Evolutionary conservation across 257 asterid species (phyloP).

Genomic region (Solanum lycopersicoides): DNA sequence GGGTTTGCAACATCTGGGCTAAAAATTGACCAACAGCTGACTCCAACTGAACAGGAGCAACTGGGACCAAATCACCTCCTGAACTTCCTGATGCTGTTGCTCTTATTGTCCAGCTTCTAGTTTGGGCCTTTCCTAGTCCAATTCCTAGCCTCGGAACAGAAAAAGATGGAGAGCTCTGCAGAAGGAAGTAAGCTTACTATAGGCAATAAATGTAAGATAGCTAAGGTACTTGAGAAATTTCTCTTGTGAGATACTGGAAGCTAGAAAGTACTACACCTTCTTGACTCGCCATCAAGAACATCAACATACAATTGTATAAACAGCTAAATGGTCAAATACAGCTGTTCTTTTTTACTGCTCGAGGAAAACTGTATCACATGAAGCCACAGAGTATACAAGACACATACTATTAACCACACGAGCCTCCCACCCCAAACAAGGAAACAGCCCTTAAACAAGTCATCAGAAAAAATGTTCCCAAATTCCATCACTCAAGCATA

Average conservation of each 20-base stretch:
- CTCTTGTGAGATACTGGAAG: not conserved
- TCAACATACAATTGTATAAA: not conserved
- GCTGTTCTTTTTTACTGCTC: not conserved
- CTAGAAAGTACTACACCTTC: not conserved
- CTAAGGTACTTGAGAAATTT: not conserved
- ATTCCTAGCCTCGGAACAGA: conserved; percentile 36
- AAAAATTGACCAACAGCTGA: conserved; percentile 86
- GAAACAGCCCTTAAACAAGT: not conserved
- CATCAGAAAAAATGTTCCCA: not conserved
- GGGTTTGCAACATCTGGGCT: conserved; percentile 54
- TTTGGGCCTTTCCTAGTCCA: conserved; percentile 36
- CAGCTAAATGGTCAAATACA: not conserved
- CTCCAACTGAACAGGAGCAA: conserved; percentile 74
- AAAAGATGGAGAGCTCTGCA: conserved; percentile 41
- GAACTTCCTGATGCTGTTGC: conserved; percentile 54
- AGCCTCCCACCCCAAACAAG: not conserved
- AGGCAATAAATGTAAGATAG: not conserved
- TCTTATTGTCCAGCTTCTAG: conserved; percentile 24
- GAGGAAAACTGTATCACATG: not conserved
- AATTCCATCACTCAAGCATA: not conserved
- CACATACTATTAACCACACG: not conserved
- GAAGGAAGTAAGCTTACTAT: not conserved
- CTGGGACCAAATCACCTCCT: conserved; percentile 41
- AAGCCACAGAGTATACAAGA: not conserved
- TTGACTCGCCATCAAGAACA: not conserved